These are phyloP conservation scores for Tephrocybe sp. DNA, from an alignment of 768 basidiomycete genomes.

Conservation along the genomic window DNA sequence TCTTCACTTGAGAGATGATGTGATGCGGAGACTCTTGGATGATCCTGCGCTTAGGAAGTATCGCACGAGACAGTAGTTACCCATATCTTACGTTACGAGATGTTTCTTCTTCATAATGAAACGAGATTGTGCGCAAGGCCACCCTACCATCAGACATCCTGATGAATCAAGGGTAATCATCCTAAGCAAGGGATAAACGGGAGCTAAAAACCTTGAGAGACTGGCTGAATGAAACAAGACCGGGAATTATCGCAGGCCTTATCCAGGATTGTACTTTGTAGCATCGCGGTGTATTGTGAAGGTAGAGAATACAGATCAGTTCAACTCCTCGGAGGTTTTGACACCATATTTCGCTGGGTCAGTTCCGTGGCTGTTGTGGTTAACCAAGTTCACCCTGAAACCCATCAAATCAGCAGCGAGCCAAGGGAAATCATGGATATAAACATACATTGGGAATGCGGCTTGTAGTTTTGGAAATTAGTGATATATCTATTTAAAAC, in stretches of 20 bases:
- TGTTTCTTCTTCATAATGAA: too few relatives aligned
- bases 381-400: conserved; percentile 90
- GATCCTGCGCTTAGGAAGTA: conserved; percentile 25
- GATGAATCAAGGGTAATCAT: too few relatives aligned
- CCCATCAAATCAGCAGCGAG: conserved; percentile 6
- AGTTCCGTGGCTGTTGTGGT: conserved; percentile 84
- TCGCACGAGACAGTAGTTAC: too few relatives aligned
- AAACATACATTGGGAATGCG: conserved; percentile 73
- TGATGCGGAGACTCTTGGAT: conserved; percentile 21
- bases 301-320: neutral
- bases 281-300: conserved; percentile 1
- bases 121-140: too few relatives aligned
- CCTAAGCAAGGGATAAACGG: too few relatives aligned
- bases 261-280: too few relatives aligned
- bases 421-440: neutral
- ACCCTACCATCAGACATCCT: too few relatives aligned
- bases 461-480: conserved; percentile 51
- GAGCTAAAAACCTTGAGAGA: too few relatives aligned
- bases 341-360: conserved; percentile 78
- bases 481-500: conserved; percentile 8
- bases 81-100: too few relatives aligned
- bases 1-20: conserved; percentile 20
- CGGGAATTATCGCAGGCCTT: too few relatives aligned
- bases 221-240: too few relatives aligned
- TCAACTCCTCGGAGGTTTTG: conserved; percentile 23